Evolutionary conservation across 1,139 yeast genomes (phyloP).

Genomic region (Meyerozyma carpophila): DNA sequence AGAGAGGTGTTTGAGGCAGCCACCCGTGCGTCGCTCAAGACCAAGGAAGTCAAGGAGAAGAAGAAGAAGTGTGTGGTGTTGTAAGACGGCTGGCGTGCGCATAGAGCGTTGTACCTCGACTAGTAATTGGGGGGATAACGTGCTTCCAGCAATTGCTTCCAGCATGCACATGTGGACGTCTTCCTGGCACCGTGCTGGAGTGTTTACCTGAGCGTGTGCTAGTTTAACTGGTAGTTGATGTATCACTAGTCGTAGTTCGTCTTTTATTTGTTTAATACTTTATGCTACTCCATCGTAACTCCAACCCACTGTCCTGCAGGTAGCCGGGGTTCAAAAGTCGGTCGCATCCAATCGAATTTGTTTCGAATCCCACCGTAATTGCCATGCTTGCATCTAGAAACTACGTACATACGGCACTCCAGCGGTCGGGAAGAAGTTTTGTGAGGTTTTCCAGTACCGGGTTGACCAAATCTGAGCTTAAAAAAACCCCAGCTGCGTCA

Average conservation of each 20-base stretch:
- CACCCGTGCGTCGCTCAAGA: slow-evolving; percentile 77
- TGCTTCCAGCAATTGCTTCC: background rate
- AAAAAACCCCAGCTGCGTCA: slow-evolving; percentile 28
- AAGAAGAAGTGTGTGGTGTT: slow-evolving; percentile 56
- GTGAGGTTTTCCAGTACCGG: slow-evolving; percentile 24
- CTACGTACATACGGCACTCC: too few species aligned
- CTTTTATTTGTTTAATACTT: slow-evolving; percentile 1
- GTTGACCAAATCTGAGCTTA: slow-evolving; percentile 33
- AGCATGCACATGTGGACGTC: background rate
- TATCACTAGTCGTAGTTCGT: background rate
- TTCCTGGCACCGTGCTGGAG: background rate
- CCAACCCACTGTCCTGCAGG: background rate
- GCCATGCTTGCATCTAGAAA: background rate
- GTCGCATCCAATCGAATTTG: slow-evolving; percentile 1
- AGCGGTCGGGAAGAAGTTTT: background rate
- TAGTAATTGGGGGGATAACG: background rate
- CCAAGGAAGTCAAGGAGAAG: slow-evolving; percentile 53
- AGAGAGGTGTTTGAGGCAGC: slow-evolving; percentile 91
- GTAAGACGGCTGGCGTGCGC: slow-evolving; percentile 21
- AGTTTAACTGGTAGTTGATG: background rate
- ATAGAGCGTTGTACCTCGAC: background rate
- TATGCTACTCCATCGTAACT: background rate
- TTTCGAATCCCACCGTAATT: background rate
- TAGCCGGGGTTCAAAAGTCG: background rate
- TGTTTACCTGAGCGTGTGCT: background rate